Conservation (phyloP, 352 stramenopile species). For the Chrysophaeum taylorii region DNA sequence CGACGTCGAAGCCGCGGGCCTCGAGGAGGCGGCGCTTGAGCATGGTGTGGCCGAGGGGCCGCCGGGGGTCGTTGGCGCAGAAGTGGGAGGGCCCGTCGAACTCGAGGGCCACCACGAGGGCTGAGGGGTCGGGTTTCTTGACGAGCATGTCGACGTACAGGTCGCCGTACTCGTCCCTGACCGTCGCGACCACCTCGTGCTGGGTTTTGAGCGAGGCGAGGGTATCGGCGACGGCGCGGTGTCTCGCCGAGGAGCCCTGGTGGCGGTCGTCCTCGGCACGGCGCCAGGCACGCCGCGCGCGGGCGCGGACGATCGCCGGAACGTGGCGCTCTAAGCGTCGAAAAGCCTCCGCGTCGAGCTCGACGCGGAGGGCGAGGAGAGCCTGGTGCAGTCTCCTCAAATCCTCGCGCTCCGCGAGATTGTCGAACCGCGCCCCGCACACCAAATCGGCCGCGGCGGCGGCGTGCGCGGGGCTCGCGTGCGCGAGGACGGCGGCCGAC, state of each 20-base stretch:
- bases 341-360: neutral
- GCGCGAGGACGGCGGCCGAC: neutral
- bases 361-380: neutral
- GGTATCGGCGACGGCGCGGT: neutral
- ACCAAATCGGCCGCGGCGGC: neutral
- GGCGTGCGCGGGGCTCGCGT: neutral
- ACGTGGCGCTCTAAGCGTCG: too few species aligned
- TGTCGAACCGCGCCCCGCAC: neutral
- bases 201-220: neutral
- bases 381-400: neutral
- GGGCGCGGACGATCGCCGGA: neutral
- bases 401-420: neutral
- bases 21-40: conserved; percentile 56
- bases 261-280: too few species aligned
- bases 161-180: conserved; percentile 1
- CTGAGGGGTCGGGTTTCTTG: neutral
- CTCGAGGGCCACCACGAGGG: conserved; percentile 40
- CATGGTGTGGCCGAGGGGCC: conserved; percentile 49
- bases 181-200: neutral
- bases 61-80: conserved; percentile 28
- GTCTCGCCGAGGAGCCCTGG: neutral
- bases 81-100: conserved; percentile 61
- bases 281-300: neutral
- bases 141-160: neutral
- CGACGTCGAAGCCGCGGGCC: conserved; percentile 49